Evolutionary conservation across 768 basidiomycete genomes (phyloP), one percentile per base, ranked within the genome.

Genomic region (Multifurca ochricompacta): DNA sequence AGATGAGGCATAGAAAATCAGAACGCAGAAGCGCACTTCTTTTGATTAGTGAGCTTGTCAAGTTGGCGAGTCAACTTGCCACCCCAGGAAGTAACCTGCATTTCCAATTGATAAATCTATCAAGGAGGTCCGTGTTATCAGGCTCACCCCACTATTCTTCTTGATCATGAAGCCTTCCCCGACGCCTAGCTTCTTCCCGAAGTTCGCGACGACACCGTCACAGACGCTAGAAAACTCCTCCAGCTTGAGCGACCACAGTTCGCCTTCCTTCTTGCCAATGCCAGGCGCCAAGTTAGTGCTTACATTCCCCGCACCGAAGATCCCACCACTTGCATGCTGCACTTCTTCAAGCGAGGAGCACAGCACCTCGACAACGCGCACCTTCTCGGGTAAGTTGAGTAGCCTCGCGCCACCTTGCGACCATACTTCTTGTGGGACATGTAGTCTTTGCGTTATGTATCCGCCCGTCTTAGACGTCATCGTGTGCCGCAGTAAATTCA

Each of bases 341-440:
- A 94, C 74, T 48, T 91, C 86, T 59, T 91, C 87, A 60, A 94
- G 73, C 27, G 88, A 89, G 27, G 80, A 78, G 59, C 80, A 81
- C 21, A 95, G 71, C 47, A 91, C 81, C 53, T 84, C 83, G 36
- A 95, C 82, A 50, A 90, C 87, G 35, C 87, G 82, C 39, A 92
- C 81, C 70, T 96, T 94, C 63, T 93, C 90, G 46, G 82, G 77
- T 31, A 92, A 65, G 64, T 88, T 91, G 32, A 74, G 72, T 45
- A 96, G 77, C 67, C 92, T 93, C 28, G 86, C 88, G 37, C 91
- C 91, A 27, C 87, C 86, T 66, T 91, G 87, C 40, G 88, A 87
- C 92, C 92, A 95, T 21, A 93, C 86, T 64, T 90, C 88, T 51
- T 81, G 81, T 13, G 92, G 91, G 27, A 95, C 87, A 68, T 92